These are phyloP conservation scores for Acanthamoeba rhysodes DNA, from an alignment of 208 protist species.

Conservation along the genomic window DNA sequence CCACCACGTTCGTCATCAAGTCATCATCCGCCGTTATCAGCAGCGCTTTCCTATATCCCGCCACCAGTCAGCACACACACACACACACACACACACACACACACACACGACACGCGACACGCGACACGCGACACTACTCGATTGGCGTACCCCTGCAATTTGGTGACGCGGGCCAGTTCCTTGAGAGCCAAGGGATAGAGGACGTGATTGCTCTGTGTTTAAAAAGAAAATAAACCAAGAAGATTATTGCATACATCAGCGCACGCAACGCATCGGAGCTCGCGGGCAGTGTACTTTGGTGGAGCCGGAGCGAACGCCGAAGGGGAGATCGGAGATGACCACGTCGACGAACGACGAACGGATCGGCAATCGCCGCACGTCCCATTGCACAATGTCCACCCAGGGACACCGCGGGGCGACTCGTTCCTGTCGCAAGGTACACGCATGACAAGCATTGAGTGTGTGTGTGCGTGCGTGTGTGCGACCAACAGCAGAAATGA, in stretches of 20 bases:
- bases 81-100: too few relatives aligned
- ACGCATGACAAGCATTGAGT: too few relatives aligned
- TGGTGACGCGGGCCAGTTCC: constrained; percentile 1
- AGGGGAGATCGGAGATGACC: constrained; percentile 48
- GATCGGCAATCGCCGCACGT: neutral
- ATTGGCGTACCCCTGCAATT: neutral
- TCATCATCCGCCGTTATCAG: constrained; percentile 36
- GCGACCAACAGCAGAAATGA: neutral
- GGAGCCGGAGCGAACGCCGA: constrained; percentile 48
- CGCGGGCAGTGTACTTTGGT: neutral
- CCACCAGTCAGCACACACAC: neutral
- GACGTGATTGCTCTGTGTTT: neutral
- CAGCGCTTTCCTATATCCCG: neutral
- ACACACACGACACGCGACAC: neutral
- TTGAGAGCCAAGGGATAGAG: constrained; percentile 28
- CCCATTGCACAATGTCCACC: constrained; percentile 18
- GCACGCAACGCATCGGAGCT: neutral
- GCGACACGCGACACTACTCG: too few relatives aligned
- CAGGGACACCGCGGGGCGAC: neutral
- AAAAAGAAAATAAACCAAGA: neutral
- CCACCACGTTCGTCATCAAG: neutral
- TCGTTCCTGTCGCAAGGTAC: neutral
- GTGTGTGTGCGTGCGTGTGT: neutral
- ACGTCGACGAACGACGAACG: neutral
- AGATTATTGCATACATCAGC: neutral